A percentile compares a stretch with the other conserved stretches of the same genome.
Evolutionary conservation across 2,329 filamentous ascomycete genomes (phyloP).

Genomic region (Coniosporium tulheliwenetii): DNA sequence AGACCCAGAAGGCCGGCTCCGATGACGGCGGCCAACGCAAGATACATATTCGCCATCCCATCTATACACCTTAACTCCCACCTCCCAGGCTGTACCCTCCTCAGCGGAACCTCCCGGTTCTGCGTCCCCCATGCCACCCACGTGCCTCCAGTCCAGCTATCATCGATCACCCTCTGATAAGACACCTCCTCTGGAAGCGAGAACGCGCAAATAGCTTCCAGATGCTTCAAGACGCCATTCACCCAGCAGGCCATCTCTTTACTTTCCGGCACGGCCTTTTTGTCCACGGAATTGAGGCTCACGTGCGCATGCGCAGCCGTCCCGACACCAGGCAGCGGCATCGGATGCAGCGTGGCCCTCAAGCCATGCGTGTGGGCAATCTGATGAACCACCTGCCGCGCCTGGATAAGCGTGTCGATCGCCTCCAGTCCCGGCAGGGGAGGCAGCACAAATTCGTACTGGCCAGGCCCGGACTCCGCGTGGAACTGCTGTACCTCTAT

Average conservation of each 20-base stretch:
- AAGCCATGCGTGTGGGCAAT: slow-evolving; percentile 47
- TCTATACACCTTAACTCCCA: slow-evolving; percentile 74
- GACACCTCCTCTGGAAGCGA: slow-evolving; percentile 49
- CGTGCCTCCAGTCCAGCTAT: slow-evolving; percentile 63
- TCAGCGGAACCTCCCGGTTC: slow-evolving; percentile 61
- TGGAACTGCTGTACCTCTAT: slow-evolving; percentile 61
- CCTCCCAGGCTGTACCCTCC: slow-evolving; percentile 48
- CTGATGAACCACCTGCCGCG: slow-evolving; percentile 52
- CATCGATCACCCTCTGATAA: slow-evolving; percentile 52
- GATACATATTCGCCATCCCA: slow-evolving; percentile 63
- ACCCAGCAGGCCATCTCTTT: slow-evolving; percentile 51
- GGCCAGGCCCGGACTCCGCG: slow-evolving; percentile 54
- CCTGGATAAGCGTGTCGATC: slow-evolving; percentile 55
- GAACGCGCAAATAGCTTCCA: slow-evolving; percentile 53
- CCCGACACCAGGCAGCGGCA: slow-evolving; percentile 45
- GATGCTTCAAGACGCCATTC: slow-evolving; percentile 50
- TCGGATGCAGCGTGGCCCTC: slow-evolving; percentile 58
- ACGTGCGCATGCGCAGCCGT: slow-evolving; percentile 53
- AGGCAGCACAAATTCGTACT: slow-evolving; percentile 63
- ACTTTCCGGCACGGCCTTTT: slow-evolving; percentile 9
- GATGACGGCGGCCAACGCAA: slow-evolving; percentile 48
- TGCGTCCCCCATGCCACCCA: slow-evolving; percentile 72
- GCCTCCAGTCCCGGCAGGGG: slow-evolving; percentile 47
- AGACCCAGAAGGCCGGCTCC: slow-evolving; percentile 44
- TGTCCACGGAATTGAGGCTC: not conserved